Evolutionary conservation across 768 basidiomycete genomes (phyloP), one percentile per base, ranked within the genome.

Genomic region (Rhizopogon roseolus): DNA sequence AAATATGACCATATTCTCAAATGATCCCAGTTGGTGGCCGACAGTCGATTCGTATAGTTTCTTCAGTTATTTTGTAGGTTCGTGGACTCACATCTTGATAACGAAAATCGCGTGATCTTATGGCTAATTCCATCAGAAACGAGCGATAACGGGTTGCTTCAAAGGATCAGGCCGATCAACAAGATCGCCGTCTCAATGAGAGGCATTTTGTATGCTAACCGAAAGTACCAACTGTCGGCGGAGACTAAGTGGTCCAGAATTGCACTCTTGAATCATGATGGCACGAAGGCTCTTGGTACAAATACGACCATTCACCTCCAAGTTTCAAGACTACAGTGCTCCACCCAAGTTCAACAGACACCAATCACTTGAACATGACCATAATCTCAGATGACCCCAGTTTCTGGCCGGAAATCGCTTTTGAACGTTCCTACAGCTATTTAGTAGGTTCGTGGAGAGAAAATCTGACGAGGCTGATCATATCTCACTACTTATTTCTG

Each of bases 81-180:
- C 16, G 42, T 43, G 27, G 25, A n/a, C n/a, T n/a, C n/a, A 40
- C 9, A 36, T 48, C 51, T 51, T 34, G 55, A 52, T 49, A 32
- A 39, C 37, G 39, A 59, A 66, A 67, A 39, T 54, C 60, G 57
- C 54, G 49, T 32, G 28, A 28, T 38, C 39, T 7, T 9, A 32
- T 7, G 28, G n/a, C 29, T 46, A 32, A 17, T 46, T 34, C 29
- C 11, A 34, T 34, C 34, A 13, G 9, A 13, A 34, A 34, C n/a
- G n/a, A 34, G 34, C 9, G 9, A 34, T 34, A 11, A 34, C 13
- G 9, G 13, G 4, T 11, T 13, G n/a, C n/a, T n/a, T n/a, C n/a
- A n/a, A n/a, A n/a, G n/a, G n/a, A n/a, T n/a, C n/a, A n/a, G n/a
- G n/a, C n/a, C n/a, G n/a, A n/a, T n/a, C n/a, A n/a, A n/a, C n/a